A percentile compares a stretch with the other conserved stretches of the same genome.
phyloP scores from a whole-genome alignment of 2,329 filamentous ascomycete genomes.

The Aspergillus aculeatus region DNA sequence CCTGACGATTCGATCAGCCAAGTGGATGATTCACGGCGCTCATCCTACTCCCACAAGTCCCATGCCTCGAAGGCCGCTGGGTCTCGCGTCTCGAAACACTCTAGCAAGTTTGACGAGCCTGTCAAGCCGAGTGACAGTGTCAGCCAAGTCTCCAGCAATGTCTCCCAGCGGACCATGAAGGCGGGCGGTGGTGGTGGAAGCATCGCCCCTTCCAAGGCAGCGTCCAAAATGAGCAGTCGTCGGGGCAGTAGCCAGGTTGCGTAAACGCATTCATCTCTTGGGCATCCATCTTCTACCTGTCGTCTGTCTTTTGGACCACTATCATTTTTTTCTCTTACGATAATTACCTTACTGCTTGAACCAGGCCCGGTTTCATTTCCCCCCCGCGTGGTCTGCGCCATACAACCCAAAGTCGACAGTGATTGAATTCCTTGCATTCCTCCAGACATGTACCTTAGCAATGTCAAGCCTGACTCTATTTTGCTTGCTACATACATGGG shows the following conservation, averaged over 20 bases:
- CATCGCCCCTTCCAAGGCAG: constrained; percentile 20
- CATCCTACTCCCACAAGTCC: constrained; percentile 27
- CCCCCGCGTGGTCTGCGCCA: neutral
- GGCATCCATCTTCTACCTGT: constrained; percentile 1
- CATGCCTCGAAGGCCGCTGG: constrained; percentile 26
- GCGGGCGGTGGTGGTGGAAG: constrained; percentile 25
- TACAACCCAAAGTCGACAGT: neutral
- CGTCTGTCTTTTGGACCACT: constrained; percentile 1
- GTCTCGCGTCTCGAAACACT: constrained; percentile 29
- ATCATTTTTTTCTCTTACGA: neutral
- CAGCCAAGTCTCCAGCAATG: constrained; percentile 38
- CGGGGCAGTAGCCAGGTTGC: constrained; percentile 30
- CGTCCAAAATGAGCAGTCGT: constrained; percentile 30
- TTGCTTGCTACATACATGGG: neutral
- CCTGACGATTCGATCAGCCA: constrained; percentile 79
- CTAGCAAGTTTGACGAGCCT: constrained; percentile 40
- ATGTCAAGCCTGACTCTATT: neutral
- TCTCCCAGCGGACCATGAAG: constrained; percentile 33
- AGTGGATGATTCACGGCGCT: constrained; percentile 43
- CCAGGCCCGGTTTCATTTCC: neutral
- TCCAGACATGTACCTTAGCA: neutral
- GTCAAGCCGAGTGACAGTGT: constrained; percentile 40
- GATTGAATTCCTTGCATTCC: neutral
- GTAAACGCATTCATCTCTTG: constrained; percentile 10
- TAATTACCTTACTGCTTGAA: neutral